Conservation (phyloP, 768 basidiomycete species). For the Pseudohyphozyma bogoriensis region DNA sequence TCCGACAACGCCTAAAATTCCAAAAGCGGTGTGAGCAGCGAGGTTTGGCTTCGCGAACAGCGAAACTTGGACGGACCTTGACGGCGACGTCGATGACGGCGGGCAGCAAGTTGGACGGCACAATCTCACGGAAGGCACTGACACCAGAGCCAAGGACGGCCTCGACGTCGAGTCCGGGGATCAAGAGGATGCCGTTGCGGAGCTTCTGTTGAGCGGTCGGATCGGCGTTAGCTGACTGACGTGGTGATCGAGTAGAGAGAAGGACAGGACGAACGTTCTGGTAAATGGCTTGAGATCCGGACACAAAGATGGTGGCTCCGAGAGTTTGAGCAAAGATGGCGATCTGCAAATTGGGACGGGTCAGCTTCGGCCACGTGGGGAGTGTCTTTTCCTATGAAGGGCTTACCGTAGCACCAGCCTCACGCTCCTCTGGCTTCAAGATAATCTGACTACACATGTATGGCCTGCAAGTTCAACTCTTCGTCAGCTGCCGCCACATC, state of each 20-base stretch:
- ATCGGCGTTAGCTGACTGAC: background rate
- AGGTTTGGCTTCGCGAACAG: background rate
- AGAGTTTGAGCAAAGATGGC: slow-evolving; percentile 21
- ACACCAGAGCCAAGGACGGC: slow-evolving; percentile 12
- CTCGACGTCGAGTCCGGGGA: slow-evolving; percentile 16
- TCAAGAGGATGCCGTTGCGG: slow-evolving; percentile 5
- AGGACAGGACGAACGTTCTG: too few species aligned
- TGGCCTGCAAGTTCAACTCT: too few species aligned
- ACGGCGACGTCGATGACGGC: slow-evolving; percentile 7
- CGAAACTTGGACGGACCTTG: background rate
- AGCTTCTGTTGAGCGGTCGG: slow-evolving; percentile 19
- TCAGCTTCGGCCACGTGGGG: too few species aligned
- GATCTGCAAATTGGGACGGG: too few species aligned
- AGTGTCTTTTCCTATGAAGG: too few species aligned
- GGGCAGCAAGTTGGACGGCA: slow-evolving; percentile 1
- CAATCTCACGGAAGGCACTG: slow-evolving; percentile 16
- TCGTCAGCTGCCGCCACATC: too few species aligned
- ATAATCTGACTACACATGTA: too few species aligned
- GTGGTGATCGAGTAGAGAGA: too few species aligned
- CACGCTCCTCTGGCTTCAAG: too few species aligned
- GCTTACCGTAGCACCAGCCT: too few species aligned
- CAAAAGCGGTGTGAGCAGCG: background rate
- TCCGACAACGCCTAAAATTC: background rate
- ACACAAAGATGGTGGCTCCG: slow-evolving; percentile 18
- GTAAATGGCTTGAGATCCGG: slow-evolving; percentile 13